Percentiles rank a stretch among this genome's conserved stretches.
Evolutionary conservation across 2,329 filamentous ascomycete genomes (phyloP).

Genomic region (Phialophora expanda): DNA sequence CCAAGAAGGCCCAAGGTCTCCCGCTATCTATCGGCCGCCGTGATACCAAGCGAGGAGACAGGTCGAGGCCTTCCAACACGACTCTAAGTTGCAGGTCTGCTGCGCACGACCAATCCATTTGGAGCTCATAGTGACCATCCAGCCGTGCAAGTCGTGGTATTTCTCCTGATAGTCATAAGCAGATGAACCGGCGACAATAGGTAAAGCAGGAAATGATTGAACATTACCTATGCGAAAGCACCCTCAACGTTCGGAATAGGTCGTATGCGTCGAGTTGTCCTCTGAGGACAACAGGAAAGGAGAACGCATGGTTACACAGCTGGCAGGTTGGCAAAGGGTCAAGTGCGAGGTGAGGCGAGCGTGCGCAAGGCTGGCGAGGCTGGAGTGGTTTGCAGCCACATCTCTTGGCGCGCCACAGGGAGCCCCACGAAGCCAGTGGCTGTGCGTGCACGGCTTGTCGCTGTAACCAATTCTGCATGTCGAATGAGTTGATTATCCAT

Average conservation of each 20-base stretch:
- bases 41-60: no score
- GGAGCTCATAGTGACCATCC: no score
- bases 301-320: background rate
- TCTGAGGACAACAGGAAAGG: background rate
- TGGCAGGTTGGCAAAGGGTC: background rate
- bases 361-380: background rate
- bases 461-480: background rate
- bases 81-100: no score
- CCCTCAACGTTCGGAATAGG: no score
- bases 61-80: no score
- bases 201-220: no score
- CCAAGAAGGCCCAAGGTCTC: no score
- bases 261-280: background rate
- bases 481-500: background rate
- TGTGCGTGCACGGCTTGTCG: background rate
- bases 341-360: background rate
- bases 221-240: no score
- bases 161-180: no score
- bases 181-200: no score
- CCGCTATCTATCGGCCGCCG: no score
- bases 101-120: no score
- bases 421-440: background rate
- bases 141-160: background rate
- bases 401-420: background rate
- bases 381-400: background rate